Base-by-base conservation (phyloP, 345 rosid genomes). In the Eucalyptus polyanthemos region DNA sequence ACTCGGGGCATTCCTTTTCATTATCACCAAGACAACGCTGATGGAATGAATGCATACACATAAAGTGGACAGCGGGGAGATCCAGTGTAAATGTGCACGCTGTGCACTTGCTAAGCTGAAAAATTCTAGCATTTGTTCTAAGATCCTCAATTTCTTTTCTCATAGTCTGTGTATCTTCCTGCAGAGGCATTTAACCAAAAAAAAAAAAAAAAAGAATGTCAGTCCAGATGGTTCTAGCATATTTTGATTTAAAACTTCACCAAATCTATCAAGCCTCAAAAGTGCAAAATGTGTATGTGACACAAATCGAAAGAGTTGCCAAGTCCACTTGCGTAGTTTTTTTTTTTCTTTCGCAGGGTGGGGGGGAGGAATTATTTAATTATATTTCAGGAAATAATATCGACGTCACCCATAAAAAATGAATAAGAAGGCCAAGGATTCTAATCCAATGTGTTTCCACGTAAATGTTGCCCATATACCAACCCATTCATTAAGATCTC, bases 31-130 rank as follows among this genome's bases (percentile, higher is more conserved):
- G 99, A 94, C 99, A 97, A 13, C 96, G 99, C 90, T 95, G 99
- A 90, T 98, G 99, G 91, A 98, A 98, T 14, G 99, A 98, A 90
- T 98, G 99, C 99, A 98, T 95, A 90, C 99, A 97, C 99, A 97
- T 95, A 89, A 98, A 98, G 92, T 98, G 99, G 67, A 98, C 97
- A 47, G 99, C 99, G 22, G 99, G 99, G 58, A 97, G 98, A 92
- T 97, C 99, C 88, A 97, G 97, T 88, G 99, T 96, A 90, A 98
- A 98, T 83, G 96, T 98, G 95, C 99, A 98, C 62, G 97, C 91
- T 13, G 97, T 96, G 94, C 99, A 98, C 93, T 98, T 98, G 96
- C 99, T 98, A 65, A 98, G 99, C 94, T 98, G 99, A 95, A 98
- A 97, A 88, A 98, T 98, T 93, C 98, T 95, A 49, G 99, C 99